Conservation (phyloP, 106 monocot species). For the Narthecium ossifragum region DNA sequence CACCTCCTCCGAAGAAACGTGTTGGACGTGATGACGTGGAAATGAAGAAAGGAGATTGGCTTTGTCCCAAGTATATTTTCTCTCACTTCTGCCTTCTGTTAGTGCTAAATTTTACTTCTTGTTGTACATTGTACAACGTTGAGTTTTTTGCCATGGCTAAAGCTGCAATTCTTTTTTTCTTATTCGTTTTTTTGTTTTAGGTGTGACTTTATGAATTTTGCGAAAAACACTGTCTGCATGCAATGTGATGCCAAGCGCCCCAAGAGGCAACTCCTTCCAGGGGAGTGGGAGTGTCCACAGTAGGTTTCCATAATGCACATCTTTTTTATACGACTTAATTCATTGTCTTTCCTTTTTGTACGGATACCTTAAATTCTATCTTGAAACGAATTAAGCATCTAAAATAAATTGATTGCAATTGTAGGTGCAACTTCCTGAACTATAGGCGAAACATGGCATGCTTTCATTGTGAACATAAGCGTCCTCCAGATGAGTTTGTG, state of each 20-base stretch:
- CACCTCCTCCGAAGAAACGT: conserved; percentile 77
- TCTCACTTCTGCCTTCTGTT: neutral
- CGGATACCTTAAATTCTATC: neutral
- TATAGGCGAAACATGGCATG: conserved; percentile 97
- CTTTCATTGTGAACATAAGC: conserved; percentile 88
- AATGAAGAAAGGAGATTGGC: conserved; percentile 99
- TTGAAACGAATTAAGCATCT: conserved; percentile 1
- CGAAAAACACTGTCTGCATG: conserved; percentile 89
- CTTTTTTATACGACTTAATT: neutral
- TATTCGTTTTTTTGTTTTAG: conserved; percentile 48
- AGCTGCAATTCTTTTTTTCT: no score
- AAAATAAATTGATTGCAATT: neutral
- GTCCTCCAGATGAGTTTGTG: conserved; percentile 79
- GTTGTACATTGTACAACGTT: neutral
- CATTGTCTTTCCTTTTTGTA: neutral
- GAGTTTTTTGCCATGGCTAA: conserved; percentile 4
- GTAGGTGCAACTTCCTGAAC: conserved; percentile 95
- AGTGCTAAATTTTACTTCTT: neutral
- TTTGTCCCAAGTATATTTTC: conserved; percentile 72
- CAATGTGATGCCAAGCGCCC: conserved; percentile 95
- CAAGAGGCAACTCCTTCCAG: conserved; percentile 92
- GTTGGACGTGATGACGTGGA: conserved; percentile 95
- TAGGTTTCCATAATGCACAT: conserved; percentile 13
- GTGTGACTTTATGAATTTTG: conserved; percentile 99
- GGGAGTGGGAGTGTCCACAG: conserved; percentile 98